Conservation (phyloP, 371 early-diverging fungal species). For the Syncephalastrum racemosum region DNA sequence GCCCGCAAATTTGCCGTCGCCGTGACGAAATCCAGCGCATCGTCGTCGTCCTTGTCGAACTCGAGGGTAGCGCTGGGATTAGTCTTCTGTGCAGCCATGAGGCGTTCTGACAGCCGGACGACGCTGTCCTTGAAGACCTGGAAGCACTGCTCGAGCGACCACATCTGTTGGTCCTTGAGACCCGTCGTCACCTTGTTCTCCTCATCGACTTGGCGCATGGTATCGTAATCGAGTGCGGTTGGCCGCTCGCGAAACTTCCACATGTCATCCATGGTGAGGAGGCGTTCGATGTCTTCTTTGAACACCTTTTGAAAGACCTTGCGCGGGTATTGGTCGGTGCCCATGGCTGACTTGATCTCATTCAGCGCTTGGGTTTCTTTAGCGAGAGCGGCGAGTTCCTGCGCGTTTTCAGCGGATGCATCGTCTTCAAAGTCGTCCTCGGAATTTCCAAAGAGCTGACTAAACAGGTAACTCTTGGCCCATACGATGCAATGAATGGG, state of each 20-base stretch:
- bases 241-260: conserved; percentile 84
- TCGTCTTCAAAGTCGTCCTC: conserved; percentile 57
- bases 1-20: conserved; percentile 90
- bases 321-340: conserved; percentile 63
- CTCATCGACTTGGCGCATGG: conserved; percentile 5
- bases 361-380: conserved; percentile 73
- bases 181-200: conserved; percentile 3
- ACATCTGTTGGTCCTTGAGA: conserved; percentile 67
- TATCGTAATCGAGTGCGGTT: conserved; percentile 58
- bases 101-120: conserved; percentile 36
- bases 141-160: conserved; percentile 62
- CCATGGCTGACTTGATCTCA: conserved; percentile 59
- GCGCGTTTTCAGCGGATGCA: conserved; percentile 59
- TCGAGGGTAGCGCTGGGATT: conserved; percentile 54
- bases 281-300: conserved; percentile 72
- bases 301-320: conserved; percentile 86
- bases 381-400: conserved; percentile 73
- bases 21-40: conserved; percentile 88
- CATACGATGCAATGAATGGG: conserved; percentile 99
- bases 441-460: conserved; percentile 82
- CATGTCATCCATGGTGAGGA: conserved; percentile 84
- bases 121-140: conserved; percentile 55
- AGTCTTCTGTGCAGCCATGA: conserved; percentile 33
- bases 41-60: conserved; percentile 96
- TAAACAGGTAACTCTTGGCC: conserved; percentile 95